Evolutionary conservation across 1,284 basidiomycete species (phyloP).

Genomic region (Xerocomus minutiporus): DNA sequence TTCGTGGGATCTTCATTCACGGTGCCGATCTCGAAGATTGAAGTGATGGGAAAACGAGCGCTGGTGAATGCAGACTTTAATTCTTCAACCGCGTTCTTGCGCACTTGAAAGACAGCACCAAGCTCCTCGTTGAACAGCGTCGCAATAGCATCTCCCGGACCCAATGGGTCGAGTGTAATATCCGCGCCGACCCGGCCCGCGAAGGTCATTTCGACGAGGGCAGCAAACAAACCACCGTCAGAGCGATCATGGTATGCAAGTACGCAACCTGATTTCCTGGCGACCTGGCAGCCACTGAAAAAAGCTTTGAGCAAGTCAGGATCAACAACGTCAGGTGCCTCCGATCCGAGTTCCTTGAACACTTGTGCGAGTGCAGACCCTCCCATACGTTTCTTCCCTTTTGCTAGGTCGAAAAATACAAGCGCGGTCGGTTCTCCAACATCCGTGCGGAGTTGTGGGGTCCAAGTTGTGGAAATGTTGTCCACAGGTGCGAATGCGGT

Average conservation of each 20-base stretch:
- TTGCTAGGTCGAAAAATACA: constrained; percentile 87
- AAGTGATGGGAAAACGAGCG: constrained; percentile 68
- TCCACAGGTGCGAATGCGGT: constrained; percentile 92
- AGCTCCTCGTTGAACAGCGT: constrained; percentile 95
- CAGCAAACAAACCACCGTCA: constrained; percentile 92
- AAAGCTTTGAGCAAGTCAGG: constrained; percentile 75
- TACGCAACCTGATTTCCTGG: constrained; percentile 66
- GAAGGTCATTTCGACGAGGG: constrained; percentile 94
- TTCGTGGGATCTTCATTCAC: constrained; percentile 53
- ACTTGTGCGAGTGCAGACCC: constrained; percentile 96
- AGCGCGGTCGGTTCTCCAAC: constrained; percentile 65
- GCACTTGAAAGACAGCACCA: constrained; percentile 88
- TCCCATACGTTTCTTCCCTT: constrained; percentile 81
- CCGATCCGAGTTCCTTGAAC: constrained; percentile 88
- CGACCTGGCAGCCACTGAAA: constrained; percentile 69
- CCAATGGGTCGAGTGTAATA: constrained; percentile 62
- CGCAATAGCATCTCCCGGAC: constrained; percentile 53
- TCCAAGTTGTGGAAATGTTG: constrained; percentile 85
- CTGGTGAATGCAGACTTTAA: constrained; percentile 63
- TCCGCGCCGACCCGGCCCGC: constrained; percentile 82
- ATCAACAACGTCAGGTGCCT: constrained; percentile 86
- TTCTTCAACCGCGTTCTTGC: constrained; percentile 52
- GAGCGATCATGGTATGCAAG: constrained; percentile 98
- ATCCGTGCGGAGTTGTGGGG: constrained; percentile 78
- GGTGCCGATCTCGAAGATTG: constrained; percentile 73